phyloP scores from a whole-genome alignment of 495 filamentous ascomycete genomes.

The Daldinia concentrica region DNA sequence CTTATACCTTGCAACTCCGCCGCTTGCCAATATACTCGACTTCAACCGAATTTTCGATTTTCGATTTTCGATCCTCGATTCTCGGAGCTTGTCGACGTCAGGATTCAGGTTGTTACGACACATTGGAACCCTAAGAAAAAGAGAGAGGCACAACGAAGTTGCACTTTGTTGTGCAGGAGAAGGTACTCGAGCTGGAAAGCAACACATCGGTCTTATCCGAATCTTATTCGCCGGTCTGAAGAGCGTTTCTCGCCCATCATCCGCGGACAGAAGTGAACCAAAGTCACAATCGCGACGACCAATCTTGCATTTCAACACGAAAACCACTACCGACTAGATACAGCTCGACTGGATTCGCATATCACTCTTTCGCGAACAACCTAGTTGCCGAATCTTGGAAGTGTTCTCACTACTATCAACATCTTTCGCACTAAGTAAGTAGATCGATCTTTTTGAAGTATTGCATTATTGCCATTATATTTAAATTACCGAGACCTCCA shows the following conservation, averaged over 20 bases:
- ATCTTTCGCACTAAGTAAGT: constrained; percentile 28
- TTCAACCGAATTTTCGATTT: constrained; percentile 24
- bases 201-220: constrained; percentile 24
- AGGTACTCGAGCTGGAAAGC: constrained; percentile 29
- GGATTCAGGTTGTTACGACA: constrained; percentile 37
- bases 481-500: not conserved
- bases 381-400: constrained; percentile 13
- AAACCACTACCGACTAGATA: constrained; percentile 19
- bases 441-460: not conserved
- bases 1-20: constrained; percentile 39
- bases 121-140: constrained; percentile 30
- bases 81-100: constrained; percentile 24
- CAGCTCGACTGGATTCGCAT: constrained; percentile 24
- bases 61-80: constrained; percentile 30
- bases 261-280: constrained; percentile 18
- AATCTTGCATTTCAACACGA: constrained; percentile 24
- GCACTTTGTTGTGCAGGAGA: constrained; percentile 43
- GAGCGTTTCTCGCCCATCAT: constrained; percentile 1
- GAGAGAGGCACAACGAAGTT: constrained; percentile 36
- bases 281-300: constrained; percentile 16
- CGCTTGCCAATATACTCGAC: constrained; percentile 34
- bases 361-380: constrained; percentile 20
- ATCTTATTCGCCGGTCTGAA: constrained; percentile 4
- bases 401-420: constrained; percentile 11
- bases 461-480: not conserved